phyloP scores from a whole-genome alignment of 805 yeast species.

The Ogataea wickerhamii region DNA sequence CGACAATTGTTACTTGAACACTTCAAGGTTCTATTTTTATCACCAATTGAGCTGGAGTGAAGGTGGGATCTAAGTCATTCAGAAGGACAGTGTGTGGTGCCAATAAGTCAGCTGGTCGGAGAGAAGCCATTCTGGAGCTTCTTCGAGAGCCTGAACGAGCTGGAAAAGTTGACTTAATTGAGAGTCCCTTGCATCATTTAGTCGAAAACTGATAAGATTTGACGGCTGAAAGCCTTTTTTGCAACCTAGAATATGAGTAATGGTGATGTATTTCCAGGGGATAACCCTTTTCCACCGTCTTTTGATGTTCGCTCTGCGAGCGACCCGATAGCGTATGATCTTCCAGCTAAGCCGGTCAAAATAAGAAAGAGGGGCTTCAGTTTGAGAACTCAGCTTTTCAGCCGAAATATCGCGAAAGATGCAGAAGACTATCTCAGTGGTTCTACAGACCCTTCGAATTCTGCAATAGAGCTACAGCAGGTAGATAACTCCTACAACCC shows the following conservation, averaged over 20 bases:
- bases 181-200: too few species aligned
- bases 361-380: slow-evolving; percentile 63
- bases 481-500: slow-evolving; percentile 31
- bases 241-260: background rate
- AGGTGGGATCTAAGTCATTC: too few species aligned
- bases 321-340: slow-evolving; percentile 2
- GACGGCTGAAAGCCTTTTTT: too few species aligned
- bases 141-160: too few species aligned
- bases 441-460: slow-evolving; percentile 7
- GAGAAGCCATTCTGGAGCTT: too few species aligned
- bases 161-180: too few species aligned
- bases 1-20: too few species aligned
- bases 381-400: slow-evolving; percentile 61
- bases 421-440: slow-evolving; percentile 16
- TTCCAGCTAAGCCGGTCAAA: slow-evolving; percentile 26
- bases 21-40: too few species aligned
- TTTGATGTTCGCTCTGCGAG: background rate
- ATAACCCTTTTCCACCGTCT: background rate
- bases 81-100: too few species aligned
- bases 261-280: slow-evolving; percentile 1
- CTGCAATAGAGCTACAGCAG: slow-evolving; percentile 33
- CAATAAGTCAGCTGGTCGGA: too few species aligned
- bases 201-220: too few species aligned
- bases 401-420: slow-evolving; percentile 34
- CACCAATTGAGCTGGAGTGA: too few species aligned